phyloP scores from a whole-genome alignment of 306 rosid species.

The Quercus glauca region DNA sequence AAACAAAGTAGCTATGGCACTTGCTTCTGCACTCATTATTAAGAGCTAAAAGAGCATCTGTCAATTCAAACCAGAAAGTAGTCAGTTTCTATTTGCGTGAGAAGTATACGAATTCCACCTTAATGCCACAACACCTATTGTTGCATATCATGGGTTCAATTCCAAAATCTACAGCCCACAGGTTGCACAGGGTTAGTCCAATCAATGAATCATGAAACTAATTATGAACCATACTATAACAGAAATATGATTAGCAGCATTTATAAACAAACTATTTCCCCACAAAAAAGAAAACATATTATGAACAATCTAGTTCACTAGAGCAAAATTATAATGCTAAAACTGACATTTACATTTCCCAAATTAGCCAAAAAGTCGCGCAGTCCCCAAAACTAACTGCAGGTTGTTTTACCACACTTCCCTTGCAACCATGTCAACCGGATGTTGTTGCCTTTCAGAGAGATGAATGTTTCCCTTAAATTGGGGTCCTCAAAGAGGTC shows the following conservation, averaged over 20 bases:
- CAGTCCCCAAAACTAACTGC: slow-evolving; percentile 11
- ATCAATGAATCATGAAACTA: background rate
- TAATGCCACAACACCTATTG: background rate
- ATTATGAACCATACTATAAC: background rate
- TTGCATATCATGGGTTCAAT: background rate
- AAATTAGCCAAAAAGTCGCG: background rate
- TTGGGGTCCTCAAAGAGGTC: slow-evolving; percentile 72
- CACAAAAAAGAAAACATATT: background rate
- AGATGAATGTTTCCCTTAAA: slow-evolving; percentile 71
- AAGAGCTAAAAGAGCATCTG: background rate
- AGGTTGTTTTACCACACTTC: slow-evolving; percentile 40
- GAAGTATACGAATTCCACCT: too few relatives aligned
- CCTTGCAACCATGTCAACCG: slow-evolving; percentile 68
- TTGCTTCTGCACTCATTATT: too few relatives aligned
- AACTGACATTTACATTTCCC: background rate
- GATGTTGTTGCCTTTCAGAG: slow-evolving; percentile 51
- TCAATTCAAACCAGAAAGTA: background rate
- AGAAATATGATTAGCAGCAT: background rate
- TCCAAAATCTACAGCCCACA: background rate
- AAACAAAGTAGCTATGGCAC: too few relatives aligned
- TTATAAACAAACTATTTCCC: background rate
- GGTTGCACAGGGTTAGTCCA: background rate
- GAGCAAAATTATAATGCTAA: background rate
- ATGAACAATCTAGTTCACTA: slow-evolving; percentile 13
- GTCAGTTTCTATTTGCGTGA: too few relatives aligned